Evolutionary conservation across 2,329 filamentous ascomycete genomes (phyloP), one percentile per base, ranked within the genome.

Genomic region (Chrysosporium keratinophilum): DNA sequence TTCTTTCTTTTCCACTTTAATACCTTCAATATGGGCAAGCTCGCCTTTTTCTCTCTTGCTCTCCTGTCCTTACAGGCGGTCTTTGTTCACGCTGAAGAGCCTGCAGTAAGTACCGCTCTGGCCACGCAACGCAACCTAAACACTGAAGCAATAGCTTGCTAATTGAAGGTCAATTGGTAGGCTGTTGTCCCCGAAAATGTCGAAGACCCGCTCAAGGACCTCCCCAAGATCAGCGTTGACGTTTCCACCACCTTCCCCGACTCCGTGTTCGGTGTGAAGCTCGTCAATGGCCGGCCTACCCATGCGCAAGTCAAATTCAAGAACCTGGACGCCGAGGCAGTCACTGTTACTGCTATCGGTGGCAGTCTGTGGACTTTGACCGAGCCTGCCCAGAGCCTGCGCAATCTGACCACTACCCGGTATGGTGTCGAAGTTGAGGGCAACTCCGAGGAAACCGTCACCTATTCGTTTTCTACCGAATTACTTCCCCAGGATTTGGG

Each of bases 401-500:
- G 85, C 73, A 98, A 98, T 78, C 74, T 98, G 69, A 94, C 89
- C 31, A 78, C 81, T 48, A 77, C 84, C 61, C 79, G 79, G 64
- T 95, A 90, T 73, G 80, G 83, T 63, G 74, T 87, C 57, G 77
- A 81, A 66, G 82, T 95, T 58, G 82, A 84, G 42, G 79, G 86
- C 39, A 88, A 89, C 67, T 80, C 85, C 73, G 83, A 83, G 67
- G 80, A 87, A 74, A 82, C 79, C 57, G 71, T 95, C 28, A 83
- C 87, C 42, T 98, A 88, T 77, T 81, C 80, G 62, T 96, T 97
- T 72, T 81, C 83, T 50, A 88, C 86, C 55, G 91, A 97, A 70
- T 84, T 97, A 81, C 85, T 93, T 70, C 91, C 93, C 56, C 88
- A 93, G 75, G 88, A 97, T 63, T 77, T 97, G 63, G 78, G 79